Evolutionary conservation across 306 rosid genomes (phyloP), one percentile per base, ranked within the genome.

Genomic region (Rosa persica): DNA sequence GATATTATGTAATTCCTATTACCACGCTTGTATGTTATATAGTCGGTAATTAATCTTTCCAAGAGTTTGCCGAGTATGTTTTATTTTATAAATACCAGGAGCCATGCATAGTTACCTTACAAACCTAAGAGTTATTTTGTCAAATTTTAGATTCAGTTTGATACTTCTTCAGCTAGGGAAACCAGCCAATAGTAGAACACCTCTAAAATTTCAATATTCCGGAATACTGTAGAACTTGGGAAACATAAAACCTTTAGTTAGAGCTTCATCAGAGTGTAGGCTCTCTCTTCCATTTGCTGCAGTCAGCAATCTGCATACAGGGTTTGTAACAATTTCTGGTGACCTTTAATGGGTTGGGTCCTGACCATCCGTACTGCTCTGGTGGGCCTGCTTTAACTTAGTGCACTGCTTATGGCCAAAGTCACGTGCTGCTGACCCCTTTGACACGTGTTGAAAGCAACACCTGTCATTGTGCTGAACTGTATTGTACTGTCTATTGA

Each of bases 351-450:
- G 42, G 30, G 77, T 55, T 12, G 40, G 68, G 38, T 38, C n/a
- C 71, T 27, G 79, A 34, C 70, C 71, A n/a, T 60, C 71, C 47
- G 60, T 44, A 75, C 79, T 36, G 20, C 1, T 17, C 27, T 30
- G 5, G 57, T 58, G 78, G 70, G 70, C 12, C 43, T 16, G 72
- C 4, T 9, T 67, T n/a, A 2, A 42, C 52, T 68, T n/a, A 19
- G 30, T 62, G 48, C 70, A 43, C 22, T 51, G 66, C 34, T 67
- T 39, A 15, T 5, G 22, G 66, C 34, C 74, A 27, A 67, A 25
- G 34, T 77, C 68, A 54, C 68, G 68, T 77, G 80, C 12, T 54
- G 46, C 74, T 49, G 67, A 36, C 73, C 4, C 66, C 23, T 49
- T 55, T 38, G 27, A 67, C 80, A 77, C 67, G 80, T 77, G 55